phyloP scores from a whole-genome alignment of 768 basidiomycete genomes.

The Tricholoma flavovirens region DNA sequence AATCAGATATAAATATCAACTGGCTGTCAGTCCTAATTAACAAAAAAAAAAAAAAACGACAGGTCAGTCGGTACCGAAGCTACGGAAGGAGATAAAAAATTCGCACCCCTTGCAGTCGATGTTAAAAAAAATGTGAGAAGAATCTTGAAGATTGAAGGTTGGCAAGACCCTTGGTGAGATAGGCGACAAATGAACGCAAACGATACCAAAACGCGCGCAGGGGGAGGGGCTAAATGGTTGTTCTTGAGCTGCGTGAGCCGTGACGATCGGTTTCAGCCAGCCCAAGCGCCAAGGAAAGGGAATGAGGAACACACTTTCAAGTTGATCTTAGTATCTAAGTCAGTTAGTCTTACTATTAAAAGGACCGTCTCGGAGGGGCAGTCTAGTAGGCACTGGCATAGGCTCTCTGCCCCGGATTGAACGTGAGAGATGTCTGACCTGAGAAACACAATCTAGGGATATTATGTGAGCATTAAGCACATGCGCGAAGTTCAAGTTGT shows the following conservation, averaged over 20 bases:
- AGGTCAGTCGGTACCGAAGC: background rate
- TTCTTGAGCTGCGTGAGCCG: constrained; percentile 50
- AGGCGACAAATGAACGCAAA: constrained; percentile 1
- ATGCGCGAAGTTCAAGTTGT: too few relatives aligned
- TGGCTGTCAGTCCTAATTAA: background rate
- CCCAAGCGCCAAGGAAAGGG: background rate
- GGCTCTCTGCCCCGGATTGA: too few relatives aligned
- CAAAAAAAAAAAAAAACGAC: constrained; percentile 1
- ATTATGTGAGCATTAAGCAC: too few relatives aligned
- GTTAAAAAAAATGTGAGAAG: constrained; percentile 12
- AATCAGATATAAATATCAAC: constrained; percentile 3
- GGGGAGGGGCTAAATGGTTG: constrained; percentile 50
- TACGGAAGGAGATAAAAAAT: constrained; percentile 6
- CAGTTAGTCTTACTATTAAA: too few relatives aligned
- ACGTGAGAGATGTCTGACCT: too few relatives aligned
- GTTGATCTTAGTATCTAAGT: constrained; percentile 60
- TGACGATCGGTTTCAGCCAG: background rate
- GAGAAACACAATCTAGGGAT: too few relatives aligned
- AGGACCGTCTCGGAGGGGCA: too few relatives aligned
- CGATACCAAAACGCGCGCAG: constrained; percentile 38
- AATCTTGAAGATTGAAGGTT: too few relatives aligned
- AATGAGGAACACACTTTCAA: constrained; percentile 31
- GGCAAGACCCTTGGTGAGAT: too few relatives aligned
- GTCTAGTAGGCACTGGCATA: constrained; percentile 29
- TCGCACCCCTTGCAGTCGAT: background rate